A percentile compares a stretch with the other conserved stretches of the same genome.
Conservation (phyloP, 129 eudicot species). For the Silybum marianum region DNA sequence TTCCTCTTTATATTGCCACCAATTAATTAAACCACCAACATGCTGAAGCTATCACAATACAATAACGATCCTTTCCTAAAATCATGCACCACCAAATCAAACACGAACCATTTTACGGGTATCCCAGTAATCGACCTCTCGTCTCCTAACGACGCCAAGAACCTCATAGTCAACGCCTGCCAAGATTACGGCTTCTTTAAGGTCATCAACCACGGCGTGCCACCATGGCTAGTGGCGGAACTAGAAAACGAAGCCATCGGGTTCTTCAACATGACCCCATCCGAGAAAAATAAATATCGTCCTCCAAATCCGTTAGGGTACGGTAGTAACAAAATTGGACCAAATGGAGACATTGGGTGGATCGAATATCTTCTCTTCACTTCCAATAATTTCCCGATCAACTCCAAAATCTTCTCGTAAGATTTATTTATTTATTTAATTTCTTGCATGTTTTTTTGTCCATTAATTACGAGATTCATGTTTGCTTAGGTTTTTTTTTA, state of each 20-base stretch:
- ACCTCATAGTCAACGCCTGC: constrained; percentile 54
- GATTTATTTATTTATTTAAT: neutral
- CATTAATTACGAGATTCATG: neutral
- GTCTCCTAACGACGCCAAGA: constrained; percentile 36
- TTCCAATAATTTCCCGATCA: constrained; percentile 30
- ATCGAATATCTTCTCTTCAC: constrained; percentile 59
- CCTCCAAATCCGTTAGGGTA: constrained; percentile 55
- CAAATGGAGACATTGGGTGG: constrained; percentile 64
- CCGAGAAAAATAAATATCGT: constrained; percentile 40
- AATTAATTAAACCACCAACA: constrained; percentile 36
- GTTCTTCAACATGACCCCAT: constrained; percentile 45
- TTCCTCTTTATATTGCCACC: constrained; percentile 17
- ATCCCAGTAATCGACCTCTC: constrained; percentile 58
- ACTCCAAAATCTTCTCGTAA: constrained; percentile 41
- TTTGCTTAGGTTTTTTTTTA: no score
- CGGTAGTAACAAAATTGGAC: constrained; percentile 52
- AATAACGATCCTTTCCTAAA: constrained; percentile 25
- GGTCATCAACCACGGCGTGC: constrained; percentile 54
- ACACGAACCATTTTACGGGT: constrained; percentile 10
- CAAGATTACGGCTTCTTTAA: constrained; percentile 64
- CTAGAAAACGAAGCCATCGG: constrained; percentile 48
- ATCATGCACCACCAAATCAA: constrained; percentile 29
- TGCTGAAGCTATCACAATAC: constrained; percentile 51
- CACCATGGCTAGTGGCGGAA: constrained; percentile 30
- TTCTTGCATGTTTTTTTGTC: neutral